Evolutionary conservation across 306 rosid species (phyloP), one percentile per base, ranked within the genome.

Genomic region (Rubus idaeus): DNA sequence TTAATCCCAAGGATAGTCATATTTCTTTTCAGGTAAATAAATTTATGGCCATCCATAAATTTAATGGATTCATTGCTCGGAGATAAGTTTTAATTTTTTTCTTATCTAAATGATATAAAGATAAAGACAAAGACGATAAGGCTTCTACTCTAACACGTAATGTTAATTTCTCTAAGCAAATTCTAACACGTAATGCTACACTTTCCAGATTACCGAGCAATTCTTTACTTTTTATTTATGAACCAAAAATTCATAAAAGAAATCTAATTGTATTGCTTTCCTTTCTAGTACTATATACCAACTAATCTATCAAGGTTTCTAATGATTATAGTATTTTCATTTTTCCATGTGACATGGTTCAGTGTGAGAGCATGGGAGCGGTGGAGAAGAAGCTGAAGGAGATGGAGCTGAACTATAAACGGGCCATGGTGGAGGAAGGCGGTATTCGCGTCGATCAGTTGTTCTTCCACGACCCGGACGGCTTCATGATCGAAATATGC

Each of bases 391-490:
- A 86, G 88, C 85, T 95, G 70, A 83, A 82, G 81, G 98, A 95
- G 46, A 92, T 90, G 98, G 88, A 53, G 37, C 83, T 95, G 3
- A 76, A 79, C 1, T 86, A 77, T 79, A 83, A 82, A 80, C 77
- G 95, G 23, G 76, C 96, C 2, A 77, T 69, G 82, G 98, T 95
- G 23, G 96, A 89, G 70, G 98, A 95, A 89, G 87, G 95, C 5
- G 97, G 98, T 14, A 86, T 92, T 13, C 76, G 84, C 26, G 96
- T 95, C 8, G 91, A 90, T 51, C 98, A 95, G 37, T 42, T 95
- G 11, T 95, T 95, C 77, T 95, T 95, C 72, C 98, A 95, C 70
- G 98, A 95, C 62, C 98, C 98, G 8, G 97, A 95, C 81, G 98
- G 95, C 0, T 95, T 95, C 86, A 95, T 95, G 98, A 87, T 95